phyloP scores from a whole-genome alignment of 176 grass and related monocot species.

The Leersia perrieri region DNA sequence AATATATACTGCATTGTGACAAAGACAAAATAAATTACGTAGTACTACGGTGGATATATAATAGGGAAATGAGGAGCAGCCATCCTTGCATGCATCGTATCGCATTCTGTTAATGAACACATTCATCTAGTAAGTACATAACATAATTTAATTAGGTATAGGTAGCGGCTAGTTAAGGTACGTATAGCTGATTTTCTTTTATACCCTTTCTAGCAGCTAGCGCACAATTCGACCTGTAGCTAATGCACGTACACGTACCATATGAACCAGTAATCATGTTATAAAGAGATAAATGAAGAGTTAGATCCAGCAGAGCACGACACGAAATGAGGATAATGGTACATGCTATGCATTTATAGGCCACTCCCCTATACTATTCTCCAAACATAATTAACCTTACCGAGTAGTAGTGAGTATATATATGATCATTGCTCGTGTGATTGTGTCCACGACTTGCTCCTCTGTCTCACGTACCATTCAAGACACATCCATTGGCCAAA shows the following conservation, averaged over 20 bases:
- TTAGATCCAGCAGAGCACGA: neutral
- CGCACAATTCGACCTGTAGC: neutral
- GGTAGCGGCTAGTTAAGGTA: neutral
- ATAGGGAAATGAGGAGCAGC: neutral
- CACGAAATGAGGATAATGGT: neutral
- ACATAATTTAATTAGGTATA: too few species aligned
- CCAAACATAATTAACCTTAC: neutral
- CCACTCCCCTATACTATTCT: conserved; percentile 21
- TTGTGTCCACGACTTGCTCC: conserved; percentile 3
- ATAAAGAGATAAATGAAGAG: neutral
- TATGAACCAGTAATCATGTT: neutral
- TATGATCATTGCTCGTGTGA: neutral
- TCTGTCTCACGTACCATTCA: neutral
- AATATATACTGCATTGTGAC: too few species aligned
- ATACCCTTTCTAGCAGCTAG: neutral
- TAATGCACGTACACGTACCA: neutral
- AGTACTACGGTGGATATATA: too few species aligned
- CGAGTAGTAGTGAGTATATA: neutral
- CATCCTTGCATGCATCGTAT: neutral
- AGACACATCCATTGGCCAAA: neutral
- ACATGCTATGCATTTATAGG: conserved; percentile 12
- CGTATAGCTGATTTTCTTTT: neutral
- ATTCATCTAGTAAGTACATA: neutral
- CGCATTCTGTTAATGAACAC: neutral
- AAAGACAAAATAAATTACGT: too few species aligned